Conservation (phyloP, 805 yeast genomes). For the Saccharomycopsis vini region DNA sequence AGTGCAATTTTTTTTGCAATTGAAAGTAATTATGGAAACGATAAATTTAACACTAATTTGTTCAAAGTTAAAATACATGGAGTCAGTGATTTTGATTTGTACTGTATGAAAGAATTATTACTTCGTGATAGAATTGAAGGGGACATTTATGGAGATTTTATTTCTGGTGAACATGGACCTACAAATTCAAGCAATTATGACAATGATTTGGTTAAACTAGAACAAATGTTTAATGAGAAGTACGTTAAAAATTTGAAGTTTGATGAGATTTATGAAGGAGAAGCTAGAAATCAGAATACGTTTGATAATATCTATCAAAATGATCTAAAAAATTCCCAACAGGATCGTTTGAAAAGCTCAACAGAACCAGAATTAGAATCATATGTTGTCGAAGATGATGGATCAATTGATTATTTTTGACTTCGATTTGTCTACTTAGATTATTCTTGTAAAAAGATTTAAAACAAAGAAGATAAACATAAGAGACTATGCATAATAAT, state of each 20-base stretch:
- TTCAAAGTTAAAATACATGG: slow-evolving; percentile 17
- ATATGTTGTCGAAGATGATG: background rate
- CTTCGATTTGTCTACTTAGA: no score
- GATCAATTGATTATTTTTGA: background rate
- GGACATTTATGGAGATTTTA: background rate
- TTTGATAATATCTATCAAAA: no score
- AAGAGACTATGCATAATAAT: no score
- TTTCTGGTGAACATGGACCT: no score
- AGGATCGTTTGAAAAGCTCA: no score
- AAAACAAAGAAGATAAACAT: no score
- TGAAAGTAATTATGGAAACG: slow-evolving; percentile 19
- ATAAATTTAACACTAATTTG: slow-evolving; percentile 14
- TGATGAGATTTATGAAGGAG: slow-evolving; percentile 2
- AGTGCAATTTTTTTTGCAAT: slow-evolving; percentile 15
- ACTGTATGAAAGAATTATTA: slow-evolving; percentile 17
- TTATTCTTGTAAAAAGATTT: no score
- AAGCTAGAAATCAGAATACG: background rate
- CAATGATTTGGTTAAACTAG: slow-evolving; percentile 7
- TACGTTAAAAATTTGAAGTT: slow-evolving; percentile 9
- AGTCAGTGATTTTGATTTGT: slow-evolving; percentile 18
- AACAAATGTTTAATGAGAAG: slow-evolving; percentile 12
- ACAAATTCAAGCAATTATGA: background rate
- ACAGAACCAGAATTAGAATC: no score
- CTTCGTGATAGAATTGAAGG: background rate
- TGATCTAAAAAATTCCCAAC: no score